Evolutionary conservation across 768 basidiomycete species (phyloP), one percentile per base, ranked within the genome.

Genomic region (Amanita inopinata): DNA sequence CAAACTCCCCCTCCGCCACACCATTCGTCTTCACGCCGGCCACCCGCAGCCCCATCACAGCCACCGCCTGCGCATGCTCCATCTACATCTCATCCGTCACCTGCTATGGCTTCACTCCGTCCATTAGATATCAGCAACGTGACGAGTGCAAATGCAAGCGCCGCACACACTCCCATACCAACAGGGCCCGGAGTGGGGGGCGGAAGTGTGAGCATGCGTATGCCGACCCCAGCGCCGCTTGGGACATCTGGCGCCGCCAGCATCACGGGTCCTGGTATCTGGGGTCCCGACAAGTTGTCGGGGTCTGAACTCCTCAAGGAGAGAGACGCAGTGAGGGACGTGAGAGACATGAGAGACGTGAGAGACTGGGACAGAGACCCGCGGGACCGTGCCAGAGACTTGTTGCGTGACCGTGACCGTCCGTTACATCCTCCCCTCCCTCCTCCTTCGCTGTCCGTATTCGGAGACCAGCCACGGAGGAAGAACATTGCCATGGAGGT

Each of bases 31-130:
- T 11, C 52, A 4, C 44, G 52, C 23, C 48, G 52, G 43, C 52
- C 56, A 32, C 61, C 55, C 40, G 39, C 58, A 43, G 40, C 15
- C 38, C 19, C 42, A 3, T 25, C 46, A 17, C 33, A 37, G 15
- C 35, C 27, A 7, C 35, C 27, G 14, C 33, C 46, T 19, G 20
- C 33, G 2, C 47, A 48, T n/a, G 11, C 30, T 5, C 40, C 40
- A 2, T 12, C 24, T 3, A 38, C 42, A 51, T 57, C 51, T 49
- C 57, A 41, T 48, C 57, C 59, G 49, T 62, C 44, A 25, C 63
- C 39, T 40, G 60, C 53, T 34, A 65, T 47, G 56, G 53, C 54
- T 9, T 58, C 59, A 3, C 55, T 63, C 59, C 61, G 24, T 48
- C 50, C 43, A 40, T 54, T 57, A 52, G 43, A 44, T 28, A 28